phyloP scores from a whole-genome alignment of 208 protist genomes.

The Naegleria lovaniensis region DNA sequence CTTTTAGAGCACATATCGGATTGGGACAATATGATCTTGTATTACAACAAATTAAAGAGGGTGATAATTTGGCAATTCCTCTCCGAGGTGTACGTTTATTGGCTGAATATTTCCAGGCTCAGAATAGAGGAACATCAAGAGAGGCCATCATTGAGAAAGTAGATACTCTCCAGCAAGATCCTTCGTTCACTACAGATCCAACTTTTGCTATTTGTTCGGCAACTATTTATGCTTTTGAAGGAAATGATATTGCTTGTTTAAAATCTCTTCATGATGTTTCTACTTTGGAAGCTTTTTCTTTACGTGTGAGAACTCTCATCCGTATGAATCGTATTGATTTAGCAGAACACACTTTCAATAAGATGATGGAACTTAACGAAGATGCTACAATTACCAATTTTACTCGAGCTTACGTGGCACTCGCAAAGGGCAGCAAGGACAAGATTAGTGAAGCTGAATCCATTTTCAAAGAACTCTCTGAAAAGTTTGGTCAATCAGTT shows the following conservation, averaged over 20 bases:
- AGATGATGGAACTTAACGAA: conserved; percentile 70
- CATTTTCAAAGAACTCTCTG: conserved; percentile 61
- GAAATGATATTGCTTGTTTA: conserved; percentile 49
- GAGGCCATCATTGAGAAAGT: background rate
- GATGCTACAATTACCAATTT: conserved; percentile 68
- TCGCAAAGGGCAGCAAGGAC: conserved; percentile 53
- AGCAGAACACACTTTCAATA: conserved; percentile 57
- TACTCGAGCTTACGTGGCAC: conserved; percentile 51
- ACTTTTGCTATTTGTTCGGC: conserved; percentile 54
- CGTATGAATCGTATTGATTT: conserved; percentile 62
- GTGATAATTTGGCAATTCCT: conserved; percentile 47
- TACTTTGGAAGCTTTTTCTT: background rate
- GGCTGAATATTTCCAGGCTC: conserved; percentile 48
- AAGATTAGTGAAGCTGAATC: conserved; percentile 51
- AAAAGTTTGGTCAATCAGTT: conserved; percentile 59
- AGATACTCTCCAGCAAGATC: background rate
- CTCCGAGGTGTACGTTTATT: conserved; percentile 54
- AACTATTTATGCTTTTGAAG: conserved; percentile 50
- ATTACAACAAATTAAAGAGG: conserved; percentile 49
- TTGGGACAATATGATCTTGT: conserved; percentile 63
- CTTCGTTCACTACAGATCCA: conserved; percentile 11
- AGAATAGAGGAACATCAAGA: conserved; percentile 20
- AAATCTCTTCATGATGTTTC: conserved; percentile 39
- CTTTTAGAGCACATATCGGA: conserved; percentile 63
- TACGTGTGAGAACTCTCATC: conserved; percentile 60